A percentile compares a stretch with the other conserved stretches of the same genome.
Conservation (phyloP, 805 yeast species). For the Metschnikowia bowlesiae region DNA sequence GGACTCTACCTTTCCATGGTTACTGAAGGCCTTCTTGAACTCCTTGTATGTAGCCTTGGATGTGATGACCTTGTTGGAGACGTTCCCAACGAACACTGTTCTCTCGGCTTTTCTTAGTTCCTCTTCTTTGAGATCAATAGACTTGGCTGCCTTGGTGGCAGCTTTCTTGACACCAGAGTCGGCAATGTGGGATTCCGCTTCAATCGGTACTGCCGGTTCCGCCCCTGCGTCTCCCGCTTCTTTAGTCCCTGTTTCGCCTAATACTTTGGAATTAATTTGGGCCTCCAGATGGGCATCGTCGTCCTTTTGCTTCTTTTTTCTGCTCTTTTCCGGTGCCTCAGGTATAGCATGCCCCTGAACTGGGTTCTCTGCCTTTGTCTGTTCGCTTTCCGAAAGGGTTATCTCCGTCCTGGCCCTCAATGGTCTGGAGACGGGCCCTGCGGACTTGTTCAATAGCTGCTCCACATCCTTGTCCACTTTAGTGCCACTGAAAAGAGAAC, state of each 20-base stretch:
- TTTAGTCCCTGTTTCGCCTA: constrained; percentile 11
- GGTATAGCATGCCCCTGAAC: background rate
- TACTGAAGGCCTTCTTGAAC: constrained; percentile 60
- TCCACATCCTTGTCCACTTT: constrained; percentile 28
- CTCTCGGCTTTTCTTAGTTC: constrained; percentile 80
- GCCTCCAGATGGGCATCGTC: constrained; percentile 6
- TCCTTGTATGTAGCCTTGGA: constrained; percentile 56
- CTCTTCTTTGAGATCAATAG: constrained; percentile 57
- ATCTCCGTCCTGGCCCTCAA: constrained; percentile 30
- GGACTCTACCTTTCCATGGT: constrained; percentile 57
- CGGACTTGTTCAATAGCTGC: constrained; percentile 26
- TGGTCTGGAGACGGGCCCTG: constrained; percentile 46
- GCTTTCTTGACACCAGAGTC: constrained; percentile 9
- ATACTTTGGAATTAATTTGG: constrained; percentile 13
- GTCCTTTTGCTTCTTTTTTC: constrained; percentile 2
- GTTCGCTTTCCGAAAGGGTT: constrained; percentile 5
- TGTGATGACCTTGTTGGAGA: constrained; percentile 60
- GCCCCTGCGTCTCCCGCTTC: constrained; percentile 4
- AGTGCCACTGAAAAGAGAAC: constrained; percentile 29
- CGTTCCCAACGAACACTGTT: constrained; percentile 86
- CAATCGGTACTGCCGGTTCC: constrained; percentile 3
- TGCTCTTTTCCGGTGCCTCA: background rate
- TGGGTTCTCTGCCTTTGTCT: constrained; percentile 9
- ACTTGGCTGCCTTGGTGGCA: constrained; percentile 38
- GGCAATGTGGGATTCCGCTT: constrained; percentile 19